Conservation (phyloP, 345 rosid species). For the Hevea brasiliensis region DNA sequence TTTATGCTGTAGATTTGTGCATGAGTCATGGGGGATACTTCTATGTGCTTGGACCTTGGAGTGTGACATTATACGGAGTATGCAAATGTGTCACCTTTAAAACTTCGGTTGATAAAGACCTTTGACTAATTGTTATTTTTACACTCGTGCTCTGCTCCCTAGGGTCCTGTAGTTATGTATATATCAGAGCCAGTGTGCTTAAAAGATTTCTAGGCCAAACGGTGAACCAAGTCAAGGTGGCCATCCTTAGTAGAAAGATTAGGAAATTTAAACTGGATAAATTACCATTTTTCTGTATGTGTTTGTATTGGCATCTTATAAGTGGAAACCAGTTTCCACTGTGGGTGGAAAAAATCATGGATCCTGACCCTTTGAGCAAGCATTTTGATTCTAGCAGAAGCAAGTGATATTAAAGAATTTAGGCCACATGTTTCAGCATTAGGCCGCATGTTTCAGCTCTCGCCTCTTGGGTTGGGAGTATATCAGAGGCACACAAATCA, state of each 20-base stretch:
- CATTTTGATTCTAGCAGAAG: not conserved
- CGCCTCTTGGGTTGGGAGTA: not conserved
- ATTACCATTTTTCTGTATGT: not conserved
- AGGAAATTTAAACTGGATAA: no score
- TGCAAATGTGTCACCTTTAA: not conserved
- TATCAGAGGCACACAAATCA: not conserved
- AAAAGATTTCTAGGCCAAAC: not conserved
- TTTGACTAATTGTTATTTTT: not conserved
- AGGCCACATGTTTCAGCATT: not conserved
- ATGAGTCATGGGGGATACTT: not conserved
- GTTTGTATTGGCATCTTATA: not conserved
- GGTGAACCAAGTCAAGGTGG: not conserved
- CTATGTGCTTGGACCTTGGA: not conserved
- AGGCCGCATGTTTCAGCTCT: no score
- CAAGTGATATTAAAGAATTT: not conserved
- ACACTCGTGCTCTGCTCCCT: not conserved
- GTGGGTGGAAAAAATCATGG: not conserved
- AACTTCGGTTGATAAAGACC: not conserved
- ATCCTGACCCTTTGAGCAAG: not conserved
- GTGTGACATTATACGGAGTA: not conserved
- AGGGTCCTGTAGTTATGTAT: not conserved
- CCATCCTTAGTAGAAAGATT: not conserved
- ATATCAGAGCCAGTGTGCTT: not conserved
- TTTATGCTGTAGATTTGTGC: not conserved
- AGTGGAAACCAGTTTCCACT: not conserved